phyloP scores from a whole-genome alignment of 129 eudicot genomes.

The Helianthus annuus region HanXRQr2.0-SUNRISE NC_035436.2:61484931-61485430 shows the following conservation, averaged over 20 bases:
- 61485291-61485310: neutral
- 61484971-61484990: neutral
- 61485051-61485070: constrained; percentile 71
- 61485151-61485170: constrained; percentile 98
- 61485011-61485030: neutral
- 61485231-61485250: constrained; percentile 77
- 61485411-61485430: neutral
- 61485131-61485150: constrained; percentile 95
- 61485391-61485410: constrained; percentile 22
- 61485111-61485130: constrained; percentile 86
- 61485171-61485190: constrained; percentile 88
- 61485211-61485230: constrained; percentile 73
- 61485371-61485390: constrained; percentile 6
- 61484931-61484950: neutral
- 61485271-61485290: constrained; percentile 33
- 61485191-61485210: constrained; percentile 79
- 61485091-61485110: constrained; percentile 58
- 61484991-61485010: neutral
- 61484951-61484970: neutral
- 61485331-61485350: too few species aligned
- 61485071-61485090: constrained; percentile 96
- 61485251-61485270: constrained; percentile 92
- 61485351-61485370: too few species aligned
- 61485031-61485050: neutral
- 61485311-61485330: too few species aligned